Percentiles rank a stretch among this genome's conserved stretches.
These are phyloP conservation scores for Rugonectria rugulosa DNA, from an alignment of 2,329 filamentous ascomycete genomes.

Conservation along the genomic window DNA sequence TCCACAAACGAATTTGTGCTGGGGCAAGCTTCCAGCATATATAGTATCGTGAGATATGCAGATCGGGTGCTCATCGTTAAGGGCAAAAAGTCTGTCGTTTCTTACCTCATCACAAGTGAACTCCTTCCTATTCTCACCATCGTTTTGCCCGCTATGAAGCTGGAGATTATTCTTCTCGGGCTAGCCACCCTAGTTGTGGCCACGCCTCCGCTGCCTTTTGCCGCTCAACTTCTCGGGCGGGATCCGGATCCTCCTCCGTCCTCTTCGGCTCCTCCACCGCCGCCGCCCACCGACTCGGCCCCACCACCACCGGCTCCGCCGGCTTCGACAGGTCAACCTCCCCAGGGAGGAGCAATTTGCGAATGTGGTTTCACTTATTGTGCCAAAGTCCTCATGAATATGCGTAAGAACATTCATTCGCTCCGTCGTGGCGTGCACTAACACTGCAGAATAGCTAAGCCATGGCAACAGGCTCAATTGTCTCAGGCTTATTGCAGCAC, in stretches of 20 bases:
- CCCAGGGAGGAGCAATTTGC: slow-evolving; percentile 44
- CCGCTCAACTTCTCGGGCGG: slow-evolving; percentile 14
- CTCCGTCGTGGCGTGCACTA: neutral
- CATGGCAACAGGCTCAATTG: slow-evolving; percentile 46
- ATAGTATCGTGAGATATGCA: neutral
- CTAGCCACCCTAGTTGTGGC: slow-evolving; percentile 35
- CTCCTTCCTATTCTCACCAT: neutral
- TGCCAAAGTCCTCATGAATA: slow-evolving; percentile 47
- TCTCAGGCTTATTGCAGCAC: slow-evolving; percentile 48
- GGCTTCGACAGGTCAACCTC: slow-evolving; percentile 30
- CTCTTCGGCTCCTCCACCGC: slow-evolving; percentile 33
- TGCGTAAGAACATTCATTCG: slow-evolving; percentile 39
- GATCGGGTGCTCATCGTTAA: neutral
- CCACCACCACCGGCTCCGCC: slow-evolving; percentile 31
- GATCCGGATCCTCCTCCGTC: slow-evolving; percentile 28
- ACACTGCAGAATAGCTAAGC: slow-evolving; percentile 35
- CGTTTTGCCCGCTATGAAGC: slow-evolving; percentile 37
- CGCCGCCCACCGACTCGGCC: slow-evolving; percentile 29
- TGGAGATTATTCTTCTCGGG: slow-evolving; percentile 29
- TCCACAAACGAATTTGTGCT: neutral
- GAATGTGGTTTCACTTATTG: slow-evolving; percentile 54
- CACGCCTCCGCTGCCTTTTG: slow-evolving; percentile 31
- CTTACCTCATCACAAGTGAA: neutral
- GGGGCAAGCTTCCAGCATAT: neutral
- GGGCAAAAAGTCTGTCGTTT: neutral